These are phyloP conservation scores for Arthrobotrys iridis DNA, from an alignment of 2,329 filamentous ascomycete species.

Conservation along the genomic window DNA sequence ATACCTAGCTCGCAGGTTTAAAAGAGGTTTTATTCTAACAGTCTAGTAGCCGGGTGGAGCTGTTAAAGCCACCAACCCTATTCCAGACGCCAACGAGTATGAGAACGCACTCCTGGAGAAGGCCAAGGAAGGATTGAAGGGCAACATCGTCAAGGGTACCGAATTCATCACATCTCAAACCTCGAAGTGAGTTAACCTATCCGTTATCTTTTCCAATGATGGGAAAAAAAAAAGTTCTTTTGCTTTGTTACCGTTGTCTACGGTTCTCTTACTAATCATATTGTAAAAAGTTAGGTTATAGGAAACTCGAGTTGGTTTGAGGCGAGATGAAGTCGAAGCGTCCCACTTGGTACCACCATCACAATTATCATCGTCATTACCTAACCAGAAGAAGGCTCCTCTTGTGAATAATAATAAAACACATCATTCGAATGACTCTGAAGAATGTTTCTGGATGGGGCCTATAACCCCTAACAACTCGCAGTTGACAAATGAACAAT, in stretches of 20 bases:
- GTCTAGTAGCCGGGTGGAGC: constrained; percentile 76
- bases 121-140: constrained; percentile 80
- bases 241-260: no score
- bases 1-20: constrained; percentile 22
- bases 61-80: constrained; percentile 83
- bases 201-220: not conserved
- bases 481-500: no score
- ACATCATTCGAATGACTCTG: not conserved
- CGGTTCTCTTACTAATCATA: constrained; percentile 25
- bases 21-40: constrained; percentile 53
- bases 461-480: no score
- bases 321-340: not conserved
- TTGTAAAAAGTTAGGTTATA: constrained; percentile 51
- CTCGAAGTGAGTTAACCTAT: constrained; percentile 57
- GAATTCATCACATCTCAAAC: constrained; percentile 68
- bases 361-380: not conserved
- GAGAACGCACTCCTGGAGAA: constrained; percentile 88
- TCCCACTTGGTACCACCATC: not conserved
- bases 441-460: not conserved
- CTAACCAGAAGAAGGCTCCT: not conserved
- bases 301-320: constrained; percentile 31
- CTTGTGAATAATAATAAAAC: constrained; percentile 3
- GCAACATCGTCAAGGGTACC: constrained; percentile 94
- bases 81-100: constrained; percentile 79
- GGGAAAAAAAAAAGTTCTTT: not conserved